Percentiles rank a stretch among this genome's conserved stretches.
phyloP scores from a whole-genome alignment of 192 early-diverging fungal species.

The Backusella liffmaniae region DNA sequence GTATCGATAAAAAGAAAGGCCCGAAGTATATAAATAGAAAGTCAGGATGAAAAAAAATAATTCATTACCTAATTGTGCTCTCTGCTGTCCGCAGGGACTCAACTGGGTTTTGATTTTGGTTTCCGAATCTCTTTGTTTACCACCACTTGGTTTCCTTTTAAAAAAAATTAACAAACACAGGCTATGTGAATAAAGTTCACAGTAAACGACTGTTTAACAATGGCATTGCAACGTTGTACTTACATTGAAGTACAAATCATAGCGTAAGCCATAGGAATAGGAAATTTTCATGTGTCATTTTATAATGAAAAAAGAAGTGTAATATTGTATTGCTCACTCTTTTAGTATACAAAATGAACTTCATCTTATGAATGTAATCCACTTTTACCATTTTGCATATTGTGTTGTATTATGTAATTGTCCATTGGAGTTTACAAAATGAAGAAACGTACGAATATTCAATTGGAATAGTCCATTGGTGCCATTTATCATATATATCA shows the following conservation, averaged over 20 bases:
- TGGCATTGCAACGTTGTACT: background rate
- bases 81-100: background rate
- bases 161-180: too few relatives aligned
- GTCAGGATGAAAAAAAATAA: background rate
- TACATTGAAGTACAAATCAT: background rate
- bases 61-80: background rate
- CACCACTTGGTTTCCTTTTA: background rate
- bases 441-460: too few relatives aligned
- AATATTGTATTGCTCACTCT: background rate
- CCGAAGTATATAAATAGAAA: background rate
- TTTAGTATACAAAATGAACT: background rate
- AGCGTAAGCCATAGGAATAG: background rate
- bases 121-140: background rate
- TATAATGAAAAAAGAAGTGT: background rate
- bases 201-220: background rate
- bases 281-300: background rate
- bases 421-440: too few relatives aligned
- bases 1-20: background rate
- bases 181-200: background rate
- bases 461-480: too few relatives aligned
- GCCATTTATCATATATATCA: too few relatives aligned
- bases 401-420: too few relatives aligned
- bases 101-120: conserved; percentile 7
- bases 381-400: too few relatives aligned
- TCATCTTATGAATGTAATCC: too few relatives aligned